A percentile compares a stretch with the other conserved stretches of the same genome.
Evolutionary conservation across 345 rosid genomes (phyloP).

Genomic region (Eucalyptus brandiana): DNA sequence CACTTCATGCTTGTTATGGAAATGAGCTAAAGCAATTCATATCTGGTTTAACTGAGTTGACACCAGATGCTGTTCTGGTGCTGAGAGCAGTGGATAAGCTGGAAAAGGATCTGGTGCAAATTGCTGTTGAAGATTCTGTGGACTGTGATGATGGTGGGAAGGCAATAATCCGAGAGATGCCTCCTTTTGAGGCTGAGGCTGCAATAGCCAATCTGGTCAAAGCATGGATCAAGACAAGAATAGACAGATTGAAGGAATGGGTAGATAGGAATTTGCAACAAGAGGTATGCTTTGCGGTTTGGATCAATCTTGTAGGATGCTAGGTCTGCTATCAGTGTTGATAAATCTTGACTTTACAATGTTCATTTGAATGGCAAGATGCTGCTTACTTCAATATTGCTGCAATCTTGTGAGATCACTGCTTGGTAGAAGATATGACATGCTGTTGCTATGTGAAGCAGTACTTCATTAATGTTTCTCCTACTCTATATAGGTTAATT

Average conservation of each 20-base stretch:
- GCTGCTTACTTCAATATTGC: neutral
- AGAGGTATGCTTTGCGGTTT: slow-evolving; percentile 39
- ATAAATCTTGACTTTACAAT: neutral
- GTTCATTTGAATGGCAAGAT: neutral
- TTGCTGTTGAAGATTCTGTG: slow-evolving; percentile 97
- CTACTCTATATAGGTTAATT: neutral
- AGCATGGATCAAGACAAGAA: slow-evolving; percentile 66
- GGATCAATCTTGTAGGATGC: neutral
- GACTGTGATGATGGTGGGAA: slow-evolving; percentile 98
- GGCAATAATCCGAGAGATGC: slow-evolving; percentile 97
- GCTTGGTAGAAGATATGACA: neutral
- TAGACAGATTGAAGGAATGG: slow-evolving; percentile 88
- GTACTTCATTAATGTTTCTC: neutral
- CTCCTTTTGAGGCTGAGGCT: slow-evolving; percentile 92
- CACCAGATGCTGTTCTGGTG: slow-evolving; percentile 87
- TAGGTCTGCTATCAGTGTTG: neutral
- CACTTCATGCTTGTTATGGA: slow-evolving; percentile 91
- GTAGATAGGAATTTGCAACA: slow-evolving; percentile 83
- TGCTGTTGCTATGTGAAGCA: neutral
- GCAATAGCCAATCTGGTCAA: slow-evolving; percentile 87
- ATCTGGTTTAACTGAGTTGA: slow-evolving; percentile 64
- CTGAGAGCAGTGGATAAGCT: slow-evolving; percentile 92
- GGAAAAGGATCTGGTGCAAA: slow-evolving; percentile 96
- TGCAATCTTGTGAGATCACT: neutral
- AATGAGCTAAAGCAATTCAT: slow-evolving; percentile 89